Conservation (phyloP, 2,329 filamentous ascomycete species). For the Fusarium anguioides region DNA sequence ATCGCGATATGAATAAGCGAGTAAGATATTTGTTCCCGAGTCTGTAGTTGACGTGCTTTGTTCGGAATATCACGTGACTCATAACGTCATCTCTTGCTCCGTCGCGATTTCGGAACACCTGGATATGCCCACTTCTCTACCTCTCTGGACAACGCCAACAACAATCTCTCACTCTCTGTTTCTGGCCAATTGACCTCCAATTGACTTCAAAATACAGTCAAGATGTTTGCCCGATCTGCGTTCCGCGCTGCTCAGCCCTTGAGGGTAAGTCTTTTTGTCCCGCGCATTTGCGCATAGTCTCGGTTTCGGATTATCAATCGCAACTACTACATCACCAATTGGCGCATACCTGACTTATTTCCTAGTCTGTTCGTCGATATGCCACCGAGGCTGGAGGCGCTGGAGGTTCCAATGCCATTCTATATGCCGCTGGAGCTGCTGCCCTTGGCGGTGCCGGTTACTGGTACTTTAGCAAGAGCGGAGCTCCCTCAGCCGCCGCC, state of each 20-base stretch:
- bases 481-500: conserved; percentile 60
- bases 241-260: conserved; percentile 74
- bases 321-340: conserved; percentile 7
- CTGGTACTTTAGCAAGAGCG: conserved; percentile 65
- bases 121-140: conserved; percentile 29
- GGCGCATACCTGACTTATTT: conserved; percentile 46
- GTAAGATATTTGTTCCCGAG: neutral
- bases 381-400: conserved; percentile 70
- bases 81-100: conserved; percentile 35
- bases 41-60: neutral
- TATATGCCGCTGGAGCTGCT: conserved; percentile 71
- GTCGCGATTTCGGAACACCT: conserved; percentile 28
- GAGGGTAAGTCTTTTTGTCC: conserved; percentile 61
- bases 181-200: conserved; percentile 41
- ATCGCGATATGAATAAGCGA: neutral
- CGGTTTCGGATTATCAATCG: conserved; percentile 21
- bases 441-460: conserved; percentile 67
- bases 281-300: neutral
- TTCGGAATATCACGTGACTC: conserved; percentile 35
- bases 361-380: conserved; percentile 69
- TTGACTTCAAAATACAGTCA: conserved; percentile 46
- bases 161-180: conserved; percentile 12
- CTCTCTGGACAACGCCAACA: conserved; percentile 17
- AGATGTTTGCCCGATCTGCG: conserved; percentile 75
- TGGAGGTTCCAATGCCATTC: conserved; percentile 66